Evolutionary conservation across 129 eudicot genomes (phyloP), one percentile per base, ranked within the genome.

Genomic region (Ambrosia artemisiifolia): DNA sequence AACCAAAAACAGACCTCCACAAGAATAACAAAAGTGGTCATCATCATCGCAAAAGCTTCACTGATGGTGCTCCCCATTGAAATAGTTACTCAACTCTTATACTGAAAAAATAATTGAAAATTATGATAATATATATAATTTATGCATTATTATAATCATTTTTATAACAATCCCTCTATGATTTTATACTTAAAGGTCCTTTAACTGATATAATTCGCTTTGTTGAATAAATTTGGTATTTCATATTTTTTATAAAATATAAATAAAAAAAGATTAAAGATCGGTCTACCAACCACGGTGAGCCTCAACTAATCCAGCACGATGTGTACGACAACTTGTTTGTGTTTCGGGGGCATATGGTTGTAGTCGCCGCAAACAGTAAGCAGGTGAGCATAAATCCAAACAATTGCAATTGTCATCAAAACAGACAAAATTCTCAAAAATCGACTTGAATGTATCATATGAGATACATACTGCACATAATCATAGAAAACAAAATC

Each of bases 301-400:
- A 78, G 75, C 90, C 72, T 65, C 79, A n/a, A 91, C 88, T 66
- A 91, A 79, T 67, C 97, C 97, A 60, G 97, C 62, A 30, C 96
- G 95, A 77, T 91, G 96, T 18, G 97, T 91, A 53, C 97, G 88
- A 61, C 97, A 91, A 67, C 88, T 86, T 63, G 51, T 24, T 63
- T 91, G 97, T 7, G 95, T 76, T 74, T 78, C 38, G 85, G 84
- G 59, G 92, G 20, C 7, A 66, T 80, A 30, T 79, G 78, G 54
- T 91, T 81, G 67, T 91, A 91, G 79, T 95, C 95, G 56, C 95
- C 95, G 65, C 92, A 95, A 10, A 91, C 95, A 13, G 97, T 91
- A 30, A 91, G 97, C 48, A 91, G 50, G 80, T 83, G 92, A 44
- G 97, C 97, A 43, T 91, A 91, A 56, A 88, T 83, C 97, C 97